These are phyloP conservation scores for Paecilomyces sp. DNA, from an alignment of 2,329 filamentous ascomycete species.

Conservation along the genomic window DNA sequence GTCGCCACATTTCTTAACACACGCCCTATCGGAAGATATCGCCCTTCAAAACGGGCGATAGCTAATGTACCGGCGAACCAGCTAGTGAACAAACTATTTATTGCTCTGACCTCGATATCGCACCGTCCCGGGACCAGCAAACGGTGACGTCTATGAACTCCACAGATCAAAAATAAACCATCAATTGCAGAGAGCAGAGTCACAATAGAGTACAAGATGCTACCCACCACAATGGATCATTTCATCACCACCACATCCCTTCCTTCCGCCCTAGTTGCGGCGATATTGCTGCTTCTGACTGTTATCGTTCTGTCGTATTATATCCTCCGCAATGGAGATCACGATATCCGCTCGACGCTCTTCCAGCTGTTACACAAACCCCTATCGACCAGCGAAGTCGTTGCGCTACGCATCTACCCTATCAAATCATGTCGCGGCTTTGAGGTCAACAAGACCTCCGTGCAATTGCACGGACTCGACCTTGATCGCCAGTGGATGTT, in stretches of 20 bases:
- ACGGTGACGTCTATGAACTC: no score
- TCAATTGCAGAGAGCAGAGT: not conserved
- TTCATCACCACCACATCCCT: not conserved
- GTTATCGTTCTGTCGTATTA: not conserved
- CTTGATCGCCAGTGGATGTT: conserved; percentile 63
- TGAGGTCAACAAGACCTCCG: conserved; percentile 43
- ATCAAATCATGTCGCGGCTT: conserved; percentile 62
- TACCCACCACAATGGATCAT: not conserved
- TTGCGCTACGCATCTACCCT: conserved; percentile 51
- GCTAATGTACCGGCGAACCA: no score
- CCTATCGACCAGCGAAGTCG: conserved; percentile 14
- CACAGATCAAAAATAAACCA: not conserved
- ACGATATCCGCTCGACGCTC: not conserved
- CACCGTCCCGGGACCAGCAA: no score
- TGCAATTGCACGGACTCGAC: conserved; percentile 52
- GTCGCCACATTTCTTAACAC: no score
- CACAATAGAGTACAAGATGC: not conserved
- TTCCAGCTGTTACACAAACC: not conserved
- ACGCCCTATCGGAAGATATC: no score
- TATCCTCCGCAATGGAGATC: not conserved
- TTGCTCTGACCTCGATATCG: no score
- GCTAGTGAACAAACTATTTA: no score
- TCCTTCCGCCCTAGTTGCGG: not conserved
- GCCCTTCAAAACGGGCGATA: no score
- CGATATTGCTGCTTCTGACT: not conserved